These are phyloP conservation scores for Podila horticola DNA, from an alignment of 192 early-diverging fungal species.

Conservation along the genomic window DNA sequence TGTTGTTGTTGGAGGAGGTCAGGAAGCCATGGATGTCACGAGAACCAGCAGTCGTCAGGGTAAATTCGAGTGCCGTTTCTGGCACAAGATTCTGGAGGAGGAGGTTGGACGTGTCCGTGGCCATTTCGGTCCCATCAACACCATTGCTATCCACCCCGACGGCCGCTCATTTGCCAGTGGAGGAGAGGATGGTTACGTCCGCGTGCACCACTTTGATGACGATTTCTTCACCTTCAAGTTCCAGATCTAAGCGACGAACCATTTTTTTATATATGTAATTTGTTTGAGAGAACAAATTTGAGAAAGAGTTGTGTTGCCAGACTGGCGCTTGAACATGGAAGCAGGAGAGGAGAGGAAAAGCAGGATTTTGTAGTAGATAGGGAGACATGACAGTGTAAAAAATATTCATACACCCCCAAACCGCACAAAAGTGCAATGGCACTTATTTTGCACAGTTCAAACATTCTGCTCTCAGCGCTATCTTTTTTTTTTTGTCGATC, in stretches of 20 bases:
- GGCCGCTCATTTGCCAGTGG: slow-evolving; percentile 94
- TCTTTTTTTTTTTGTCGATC: too few relatives aligned
- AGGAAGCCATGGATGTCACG: slow-evolving; percentile 98
- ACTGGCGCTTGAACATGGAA: neutral
- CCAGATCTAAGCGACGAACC: slow-evolving; percentile 53
- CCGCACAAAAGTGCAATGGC: too few relatives aligned
- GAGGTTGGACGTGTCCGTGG: slow-evolving; percentile 98
- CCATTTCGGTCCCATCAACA: slow-evolving; percentile 99
- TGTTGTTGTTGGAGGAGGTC: slow-evolving; percentile 95
- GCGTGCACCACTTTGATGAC: slow-evolving; percentile 95
- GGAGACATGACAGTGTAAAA: too few relatives aligned
- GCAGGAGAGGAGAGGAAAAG: neutral
- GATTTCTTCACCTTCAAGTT: slow-evolving; percentile 96
- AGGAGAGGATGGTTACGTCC: slow-evolving; percentile 98
- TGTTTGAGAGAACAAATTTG: neutral
- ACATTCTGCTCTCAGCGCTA: too few relatives aligned
- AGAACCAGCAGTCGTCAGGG: slow-evolving; percentile 89
- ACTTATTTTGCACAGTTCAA: too few relatives aligned
- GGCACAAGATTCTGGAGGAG: slow-evolving; percentile 95
- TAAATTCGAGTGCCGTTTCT: slow-evolving; percentile 98
- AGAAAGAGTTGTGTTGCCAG: neutral
- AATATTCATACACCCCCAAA: too few relatives aligned
- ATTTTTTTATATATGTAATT: neutral
- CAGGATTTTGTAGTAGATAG: neutral
- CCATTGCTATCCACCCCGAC: slow-evolving; percentile 95